Percentiles rank a stretch among this genome's conserved stretches.
phyloP scores from a whole-genome alignment of 2,329 filamentous ascomycete species.

The Ophiostoma triangulosporum region DNA sequence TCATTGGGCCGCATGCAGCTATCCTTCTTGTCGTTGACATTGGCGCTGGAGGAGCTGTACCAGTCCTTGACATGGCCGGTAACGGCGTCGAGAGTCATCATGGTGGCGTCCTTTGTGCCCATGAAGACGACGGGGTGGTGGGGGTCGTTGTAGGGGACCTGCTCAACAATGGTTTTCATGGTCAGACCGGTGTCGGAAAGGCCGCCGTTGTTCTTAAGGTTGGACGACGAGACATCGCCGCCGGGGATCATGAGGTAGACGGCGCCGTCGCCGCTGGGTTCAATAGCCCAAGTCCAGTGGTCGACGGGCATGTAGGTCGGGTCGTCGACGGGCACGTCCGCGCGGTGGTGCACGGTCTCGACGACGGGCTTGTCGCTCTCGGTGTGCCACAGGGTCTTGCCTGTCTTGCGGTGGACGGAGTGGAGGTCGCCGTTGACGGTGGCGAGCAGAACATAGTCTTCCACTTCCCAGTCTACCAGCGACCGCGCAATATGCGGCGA shows the following conservation, averaged over 20 bases:
- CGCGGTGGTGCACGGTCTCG: slow-evolving; percentile 69
- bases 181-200: slow-evolving; percentile 56
- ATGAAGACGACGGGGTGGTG: slow-evolving; percentile 76
- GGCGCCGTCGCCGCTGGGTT: slow-evolving; percentile 74
- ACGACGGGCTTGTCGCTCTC: slow-evolving; percentile 78
- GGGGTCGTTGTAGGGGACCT: slow-evolving; percentile 59
- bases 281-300: slow-evolving; percentile 89
- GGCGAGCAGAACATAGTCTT: slow-evolving; percentile 99
- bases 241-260: slow-evolving; percentile 77
- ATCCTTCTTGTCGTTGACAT: slow-evolving; percentile 33
- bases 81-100: slow-evolving; percentile 78
- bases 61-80: slow-evolving; percentile 72
- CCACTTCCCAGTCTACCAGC: slow-evolving; percentile 98
- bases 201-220: slow-evolving; percentile 17
- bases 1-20: slow-evolving; percentile 61
- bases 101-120: slow-evolving; percentile 77
- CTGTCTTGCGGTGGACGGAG: slow-evolving; percentile 77
- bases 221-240: slow-evolving; percentile 24
- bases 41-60: slow-evolving; percentile 62
- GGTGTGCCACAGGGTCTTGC: slow-evolving; percentile 72
- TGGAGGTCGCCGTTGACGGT: slow-evolving; percentile 97
- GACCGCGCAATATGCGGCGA: slow-evolving; percentile 90
- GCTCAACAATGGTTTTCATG: slow-evolving; percentile 79
- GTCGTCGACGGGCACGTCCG: slow-evolving; percentile 49
- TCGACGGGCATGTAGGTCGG: slow-evolving; percentile 55